Percentiles rank a stretch among this genome's conserved stretches.
phyloP scores from a whole-genome alignment of 352 stramenopile genomes.

The Globisporangium echinulatum region DNA sequence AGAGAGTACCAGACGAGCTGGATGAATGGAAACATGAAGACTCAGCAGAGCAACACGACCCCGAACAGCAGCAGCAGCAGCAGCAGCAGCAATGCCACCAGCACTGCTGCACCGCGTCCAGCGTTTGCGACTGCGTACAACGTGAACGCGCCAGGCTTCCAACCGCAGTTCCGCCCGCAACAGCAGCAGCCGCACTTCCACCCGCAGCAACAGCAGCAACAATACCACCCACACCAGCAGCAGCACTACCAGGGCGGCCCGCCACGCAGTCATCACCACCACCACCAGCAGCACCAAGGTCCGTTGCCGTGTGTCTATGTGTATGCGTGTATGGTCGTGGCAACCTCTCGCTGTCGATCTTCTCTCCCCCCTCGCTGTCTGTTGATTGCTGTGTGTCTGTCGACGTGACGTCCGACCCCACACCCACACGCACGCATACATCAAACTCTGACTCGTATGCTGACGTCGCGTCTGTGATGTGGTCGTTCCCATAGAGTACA shows the following conservation, averaged over 20 bases:
- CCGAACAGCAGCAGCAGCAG: slow-evolving; percentile 16
- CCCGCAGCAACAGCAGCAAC: slow-evolving; percentile 18
- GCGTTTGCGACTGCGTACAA: slow-evolving; percentile 22
- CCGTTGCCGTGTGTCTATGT: not conserved
- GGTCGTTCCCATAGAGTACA: slow-evolving; percentile 10
- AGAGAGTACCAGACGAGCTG: not conserved
- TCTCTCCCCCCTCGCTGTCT: too few relatives aligned
- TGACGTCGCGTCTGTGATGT: not conserved
- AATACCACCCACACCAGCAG: slow-evolving; percentile 24
- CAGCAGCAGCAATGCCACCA: slow-evolving; percentile 13
- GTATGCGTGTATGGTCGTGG: too few relatives aligned
- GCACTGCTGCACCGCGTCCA: slow-evolving; percentile 2
- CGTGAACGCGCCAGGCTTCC: slow-evolving; percentile 27
- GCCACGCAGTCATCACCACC: slow-evolving; percentile 27
- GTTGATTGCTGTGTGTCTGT: too few relatives aligned
- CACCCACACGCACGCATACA: not conserved
- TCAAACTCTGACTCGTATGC: too few relatives aligned
- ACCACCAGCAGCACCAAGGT: slow-evolving; percentile 33
- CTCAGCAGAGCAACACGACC: slow-evolving; percentile 19
- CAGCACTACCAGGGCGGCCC: slow-evolving; percentile 22
- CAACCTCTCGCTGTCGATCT: too few relatives aligned
- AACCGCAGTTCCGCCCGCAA: slow-evolving; percentile 26
- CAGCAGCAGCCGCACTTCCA: slow-evolving; percentile 23
- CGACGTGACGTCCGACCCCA: too few relatives aligned
- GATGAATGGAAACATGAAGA: slow-evolving; percentile 49